Base-by-base conservation (phyloP, 345 rosid genomes). In the Raphanus raphanistrum region DNA sequence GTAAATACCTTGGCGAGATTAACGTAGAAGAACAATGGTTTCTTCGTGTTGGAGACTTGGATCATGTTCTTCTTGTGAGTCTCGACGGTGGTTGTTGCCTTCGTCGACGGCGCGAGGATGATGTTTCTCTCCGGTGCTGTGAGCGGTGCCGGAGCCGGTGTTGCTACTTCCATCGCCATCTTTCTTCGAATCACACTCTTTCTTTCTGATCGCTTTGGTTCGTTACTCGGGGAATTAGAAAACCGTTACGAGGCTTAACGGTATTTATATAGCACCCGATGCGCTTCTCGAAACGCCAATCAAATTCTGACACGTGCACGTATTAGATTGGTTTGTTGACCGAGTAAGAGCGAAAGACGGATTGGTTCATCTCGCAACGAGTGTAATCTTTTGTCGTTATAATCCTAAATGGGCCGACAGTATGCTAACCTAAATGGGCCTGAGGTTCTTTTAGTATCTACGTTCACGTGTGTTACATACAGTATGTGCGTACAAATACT, bases 1-100 rank as follows among this genome's bases (percentile, higher is more conserved):
- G 13, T 6, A 10, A 7, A 26, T 55, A 83, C 87, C 84, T 89
- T 89, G 4, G 90, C 90, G 69, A 89, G 92, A 77, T 89, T 87
- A 11, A 89, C 89, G n/a, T 89, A 87, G 80, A 88, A 89, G 78
- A 89, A 86, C 52, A 89, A 80, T 0, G 92, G 90, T 43, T 89
- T 89, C 81, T 89, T 86, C 63, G 92, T 83, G 83, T 86, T 85
- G 31, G 92, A 89, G 2, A 87, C 90, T 76, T 89, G 92, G 60
- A 89, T 89, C 71, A 85, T 82, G 73, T 87, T 87, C 81, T 84
- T 87, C 87, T 87, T 89, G 28, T 76, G 89, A 13, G 79, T 28
- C 17, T 86, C 84, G 8, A 12, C 73, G 62, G 7, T 27, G 25
- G 63, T 72, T 57, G 7, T 27, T 15, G 63, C 35, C 6, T 35